phyloP scores from a whole-genome alignment of 331 rosid species.

The Acacia pycnantha region DNA sequence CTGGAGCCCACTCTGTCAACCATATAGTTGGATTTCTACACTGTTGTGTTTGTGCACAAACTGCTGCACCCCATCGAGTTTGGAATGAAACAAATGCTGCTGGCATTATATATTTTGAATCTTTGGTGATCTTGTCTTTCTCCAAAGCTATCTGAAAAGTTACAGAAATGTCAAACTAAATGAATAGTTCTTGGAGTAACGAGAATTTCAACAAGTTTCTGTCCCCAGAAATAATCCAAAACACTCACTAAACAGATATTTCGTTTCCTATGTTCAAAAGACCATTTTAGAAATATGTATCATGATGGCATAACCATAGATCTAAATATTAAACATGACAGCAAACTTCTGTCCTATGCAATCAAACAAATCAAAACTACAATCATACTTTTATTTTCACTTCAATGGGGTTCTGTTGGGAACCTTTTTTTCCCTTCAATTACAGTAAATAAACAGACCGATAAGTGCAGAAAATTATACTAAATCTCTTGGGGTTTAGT shows the following conservation, averaged over 20 bases:
- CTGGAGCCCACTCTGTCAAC: slow-evolving; percentile 99
- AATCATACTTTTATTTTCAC: not conserved
- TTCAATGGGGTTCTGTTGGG: not conserved
- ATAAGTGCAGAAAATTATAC: not conserved
- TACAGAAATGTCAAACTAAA: slow-evolving; percentile 1
- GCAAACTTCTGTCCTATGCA: not conserved
- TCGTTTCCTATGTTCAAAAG: not conserved
- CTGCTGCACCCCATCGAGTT: slow-evolving; percentile 97
- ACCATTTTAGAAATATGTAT: not conserved
- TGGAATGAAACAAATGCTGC: slow-evolving; percentile 92
- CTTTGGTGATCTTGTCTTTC: slow-evolving; percentile 53
- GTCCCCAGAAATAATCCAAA: slow-evolving; percentile 9
- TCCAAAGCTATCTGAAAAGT: slow-evolving; percentile 65
- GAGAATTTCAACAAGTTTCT: slow-evolving; percentile 8
- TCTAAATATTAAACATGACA: not conserved
- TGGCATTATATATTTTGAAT: slow-evolving; percentile 70
- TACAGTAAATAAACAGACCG: not conserved
- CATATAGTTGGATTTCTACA: slow-evolving; percentile 87
- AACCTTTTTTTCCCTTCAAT: not conserved
- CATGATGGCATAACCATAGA: not conserved
- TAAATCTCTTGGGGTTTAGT: not conserved
- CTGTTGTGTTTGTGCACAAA: slow-evolving; percentile 94
- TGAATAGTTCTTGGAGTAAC: not conserved
- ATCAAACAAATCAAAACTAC: not conserved
- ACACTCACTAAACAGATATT: not conserved